Conservation (phyloP, 2,329 filamentous ascomycete genomes). For the Emydomyces testavorans region DNA sequence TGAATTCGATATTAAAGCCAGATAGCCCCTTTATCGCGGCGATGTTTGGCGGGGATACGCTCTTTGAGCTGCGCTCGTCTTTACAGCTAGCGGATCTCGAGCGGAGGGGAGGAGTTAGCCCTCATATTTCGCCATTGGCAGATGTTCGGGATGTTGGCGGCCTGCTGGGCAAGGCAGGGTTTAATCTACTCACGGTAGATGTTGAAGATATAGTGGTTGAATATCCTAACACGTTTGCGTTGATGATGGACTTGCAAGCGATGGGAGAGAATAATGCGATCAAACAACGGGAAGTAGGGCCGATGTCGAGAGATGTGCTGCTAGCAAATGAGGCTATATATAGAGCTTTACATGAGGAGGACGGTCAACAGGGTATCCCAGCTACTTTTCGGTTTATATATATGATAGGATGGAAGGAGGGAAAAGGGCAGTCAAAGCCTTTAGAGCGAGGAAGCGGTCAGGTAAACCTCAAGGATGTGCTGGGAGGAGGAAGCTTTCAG, state of each 20-base stretch:
- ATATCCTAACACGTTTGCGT: conserved; percentile 75
- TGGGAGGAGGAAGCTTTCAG: conserved; percentile 37
- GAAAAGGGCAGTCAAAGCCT: conserved; percentile 65
- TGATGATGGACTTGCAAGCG: conserved; percentile 88
- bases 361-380: conserved; percentile 54
- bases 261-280: conserved; percentile 96
- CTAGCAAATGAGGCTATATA: conserved; percentile 85
- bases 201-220: conserved; percentile 95
- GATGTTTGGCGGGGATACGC: conserved; percentile 90
- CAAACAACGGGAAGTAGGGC: conserved; percentile 67
- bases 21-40: conserved; percentile 87
- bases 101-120: conserved; percentile 77
- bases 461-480: conserved; percentile 75
- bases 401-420: conserved; percentile 97
- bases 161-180: conserved; percentile 72
- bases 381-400: conserved; percentile 93
- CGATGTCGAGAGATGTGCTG: conserved; percentile 69
- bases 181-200: conserved; percentile 92
- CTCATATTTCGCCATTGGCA: conserved; percentile 80
- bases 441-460: conserved; percentile 73
- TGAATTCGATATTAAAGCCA: conserved; percentile 78
- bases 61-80: conserved; percentile 87
- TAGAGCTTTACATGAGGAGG: conserved; percentile 70
- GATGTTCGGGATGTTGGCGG: conserved; percentile 88
- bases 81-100: conserved; percentile 88